phyloP scores from a whole-genome alignment of 345 rosid species.

The Hevea brasiliensis region DNA sequence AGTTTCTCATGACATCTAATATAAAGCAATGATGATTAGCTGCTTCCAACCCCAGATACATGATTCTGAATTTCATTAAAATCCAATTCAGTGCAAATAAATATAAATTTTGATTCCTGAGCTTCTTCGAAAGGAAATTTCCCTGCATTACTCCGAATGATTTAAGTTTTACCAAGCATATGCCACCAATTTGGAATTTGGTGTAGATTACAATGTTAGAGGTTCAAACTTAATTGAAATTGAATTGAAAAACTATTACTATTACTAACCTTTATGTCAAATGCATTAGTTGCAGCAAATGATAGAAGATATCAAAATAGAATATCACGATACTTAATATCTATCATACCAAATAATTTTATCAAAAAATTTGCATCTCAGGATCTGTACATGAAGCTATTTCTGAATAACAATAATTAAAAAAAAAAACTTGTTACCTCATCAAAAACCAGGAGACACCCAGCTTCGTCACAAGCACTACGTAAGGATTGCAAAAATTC shows the following conservation, averaged over 20 bases:
- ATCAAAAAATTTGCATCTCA: neutral
- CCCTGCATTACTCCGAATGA: neutral
- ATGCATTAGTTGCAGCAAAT: too few relatives aligned
- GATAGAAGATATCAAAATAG: neutral
- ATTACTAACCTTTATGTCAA: too few relatives aligned
- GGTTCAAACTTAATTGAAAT: neutral
- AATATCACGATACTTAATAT: neutral
- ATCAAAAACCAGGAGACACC: slow-evolving; percentile 82
- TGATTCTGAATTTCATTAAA: too few relatives aligned
- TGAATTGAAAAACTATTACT: neutral
- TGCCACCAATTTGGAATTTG: neutral
- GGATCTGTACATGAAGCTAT: neutral
- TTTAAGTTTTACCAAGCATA: neutral
- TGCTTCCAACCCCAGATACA: neutral
- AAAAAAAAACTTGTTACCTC: slow-evolving; percentile 52
- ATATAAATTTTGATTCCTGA: neutral
- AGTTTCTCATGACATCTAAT: neutral
- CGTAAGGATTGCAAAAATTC: slow-evolving; percentile 74
- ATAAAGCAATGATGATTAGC: neutral
- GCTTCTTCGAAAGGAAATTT: neutral
- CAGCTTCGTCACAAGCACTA: slow-evolving; percentile 74
- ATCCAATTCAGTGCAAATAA: too few relatives aligned
- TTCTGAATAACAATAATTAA: too few relatives aligned
- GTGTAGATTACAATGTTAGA: neutral
- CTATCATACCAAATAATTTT: neutral